Conservation (phyloP, 768 basidiomycete species). For the Holtermanniella nyarrowii region DNA sequence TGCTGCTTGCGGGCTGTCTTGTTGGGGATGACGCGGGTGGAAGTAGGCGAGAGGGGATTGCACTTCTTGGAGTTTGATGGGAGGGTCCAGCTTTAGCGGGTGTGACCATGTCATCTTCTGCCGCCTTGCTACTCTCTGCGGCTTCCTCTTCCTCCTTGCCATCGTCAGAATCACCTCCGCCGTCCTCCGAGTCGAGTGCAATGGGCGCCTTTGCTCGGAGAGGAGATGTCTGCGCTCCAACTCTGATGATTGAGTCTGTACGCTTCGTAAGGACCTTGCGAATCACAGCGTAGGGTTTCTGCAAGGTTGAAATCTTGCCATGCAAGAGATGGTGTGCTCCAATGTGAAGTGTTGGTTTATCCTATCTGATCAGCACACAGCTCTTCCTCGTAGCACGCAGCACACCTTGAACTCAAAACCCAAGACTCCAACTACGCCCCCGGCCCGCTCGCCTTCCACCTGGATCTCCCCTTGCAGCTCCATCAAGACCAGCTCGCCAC, state of each 20-base stretch:
- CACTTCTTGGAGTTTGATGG: not conserved
- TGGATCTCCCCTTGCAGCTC: slow-evolving; percentile 79
- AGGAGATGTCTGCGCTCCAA: not conserved
- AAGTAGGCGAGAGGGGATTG: not conserved
- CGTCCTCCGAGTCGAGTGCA: slow-evolving; percentile 1
- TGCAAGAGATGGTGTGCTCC: slow-evolving; percentile 78
- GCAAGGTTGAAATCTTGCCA: slow-evolving; percentile 63
- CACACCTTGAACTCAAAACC: slow-evolving; percentile 48
- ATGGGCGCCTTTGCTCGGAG: not conserved
- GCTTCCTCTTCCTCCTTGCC: slow-evolving; percentile 22
- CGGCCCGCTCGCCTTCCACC: slow-evolving; percentile 56
- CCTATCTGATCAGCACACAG: slow-evolving; percentile 43
- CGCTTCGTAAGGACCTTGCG: slow-evolving; percentile 15
- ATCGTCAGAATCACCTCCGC: slow-evolving; percentile 6
- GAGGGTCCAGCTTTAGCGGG: slow-evolving; percentile 1
- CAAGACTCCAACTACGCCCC: slow-evolving; percentile 68
- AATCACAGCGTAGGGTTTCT: slow-evolving; percentile 75
- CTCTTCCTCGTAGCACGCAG: not conserved
- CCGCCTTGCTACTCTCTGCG: slow-evolving; percentile 16
- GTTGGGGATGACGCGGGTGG: not conserved
- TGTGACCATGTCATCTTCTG: slow-evolving; percentile 19
- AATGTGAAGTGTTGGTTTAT: slow-evolving; percentile 66
- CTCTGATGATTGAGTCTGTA: not conserved
- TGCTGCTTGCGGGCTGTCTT: not conserved
- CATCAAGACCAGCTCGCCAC: slow-evolving; percentile 69